Evolutionary conservation across 2,329 filamentous ascomycete species (phyloP).

Genomic region (Alternaria ethzedia): DNA sequence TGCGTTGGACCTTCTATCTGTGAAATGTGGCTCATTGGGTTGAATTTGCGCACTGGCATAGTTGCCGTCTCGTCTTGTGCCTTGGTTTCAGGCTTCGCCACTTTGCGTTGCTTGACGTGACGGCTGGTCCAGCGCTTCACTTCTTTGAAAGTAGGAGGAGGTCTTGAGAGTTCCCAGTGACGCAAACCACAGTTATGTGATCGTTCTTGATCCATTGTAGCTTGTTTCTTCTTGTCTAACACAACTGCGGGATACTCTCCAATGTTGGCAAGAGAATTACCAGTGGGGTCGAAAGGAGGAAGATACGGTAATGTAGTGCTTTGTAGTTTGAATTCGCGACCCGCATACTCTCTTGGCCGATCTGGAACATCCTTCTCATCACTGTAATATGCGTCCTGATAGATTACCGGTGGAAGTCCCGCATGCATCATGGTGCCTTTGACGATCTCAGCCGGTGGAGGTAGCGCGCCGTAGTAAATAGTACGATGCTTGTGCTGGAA

Average conservation of each 20-base stretch:
- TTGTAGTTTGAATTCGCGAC: conserved; percentile 79
- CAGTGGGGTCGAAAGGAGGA: conserved; percentile 74
- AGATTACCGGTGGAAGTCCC: conserved; percentile 72
- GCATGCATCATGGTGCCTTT: conserved; percentile 63
- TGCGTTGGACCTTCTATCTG: conserved; percentile 92
- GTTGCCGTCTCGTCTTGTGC: conserved; percentile 10
- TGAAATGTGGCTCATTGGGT: conserved; percentile 60
- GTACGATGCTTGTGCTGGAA: conserved; percentile 27
- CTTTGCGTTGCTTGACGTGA: conserved; percentile 38
- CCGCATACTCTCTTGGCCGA: conserved; percentile 80
- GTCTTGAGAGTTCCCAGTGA: conserved; percentile 76
- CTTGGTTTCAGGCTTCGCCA: conserved; percentile 7
- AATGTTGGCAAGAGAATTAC: conserved; percentile 61
- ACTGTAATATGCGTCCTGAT: conserved; percentile 86
- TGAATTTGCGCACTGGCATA: conserved; percentile 20
- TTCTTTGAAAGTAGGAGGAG: conserved; percentile 73
- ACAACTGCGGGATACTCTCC: conserved; percentile 59
- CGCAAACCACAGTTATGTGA: conserved; percentile 66
- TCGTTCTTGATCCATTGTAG: conserved; percentile 59
- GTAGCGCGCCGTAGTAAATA: conserved; percentile 46
- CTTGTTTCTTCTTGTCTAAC: conserved; percentile 60
- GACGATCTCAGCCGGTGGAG: conserved; percentile 57
- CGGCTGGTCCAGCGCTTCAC: conserved; percentile 70
- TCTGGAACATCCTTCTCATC: conserved; percentile 82
- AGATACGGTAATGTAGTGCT: conserved; percentile 80